These are phyloP conservation scores for Boletellus sp. DNA, from an alignment of 768 basidiomycete species.

Conservation along the genomic window DNA sequence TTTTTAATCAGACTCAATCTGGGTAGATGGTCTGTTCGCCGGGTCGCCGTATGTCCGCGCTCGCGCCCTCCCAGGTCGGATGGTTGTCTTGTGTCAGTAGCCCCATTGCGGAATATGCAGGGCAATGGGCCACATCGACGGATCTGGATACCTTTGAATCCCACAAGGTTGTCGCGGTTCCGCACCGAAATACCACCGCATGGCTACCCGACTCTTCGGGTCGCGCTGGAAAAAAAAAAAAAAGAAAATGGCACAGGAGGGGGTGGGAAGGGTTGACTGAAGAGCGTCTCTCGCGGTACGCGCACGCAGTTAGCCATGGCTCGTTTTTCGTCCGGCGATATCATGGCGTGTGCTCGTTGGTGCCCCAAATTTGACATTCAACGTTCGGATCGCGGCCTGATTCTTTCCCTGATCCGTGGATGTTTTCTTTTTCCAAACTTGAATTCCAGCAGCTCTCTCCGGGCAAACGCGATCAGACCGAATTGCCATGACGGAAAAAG, in stretches of 20 bases:
- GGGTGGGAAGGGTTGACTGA: too few species aligned
- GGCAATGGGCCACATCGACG: constrained; percentile 8
- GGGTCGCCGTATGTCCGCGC: constrained; percentile 3
- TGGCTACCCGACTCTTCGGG: background rate
- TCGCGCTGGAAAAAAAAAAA: constrained; percentile 1
- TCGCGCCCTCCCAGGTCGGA: background rate
- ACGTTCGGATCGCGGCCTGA: constrained; percentile 7
- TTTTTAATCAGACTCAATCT: constrained; percentile 20
- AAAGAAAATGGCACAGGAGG: background rate
- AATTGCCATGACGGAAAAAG: constrained; percentile 2
- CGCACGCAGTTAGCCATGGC: too few species aligned
- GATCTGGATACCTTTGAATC: constrained; percentile 12
- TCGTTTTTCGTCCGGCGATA: too few species aligned
- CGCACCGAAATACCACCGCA: constrained; percentile 2
- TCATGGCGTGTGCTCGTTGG: background rate
- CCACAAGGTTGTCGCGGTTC: constrained; percentile 13
- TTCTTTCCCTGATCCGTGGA: constrained; percentile 23
- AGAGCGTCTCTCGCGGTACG: too few species aligned
- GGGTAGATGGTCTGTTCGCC: constrained; percentile 12
- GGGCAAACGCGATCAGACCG: background rate
- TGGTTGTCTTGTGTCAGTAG: too few species aligned
- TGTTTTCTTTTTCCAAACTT: constrained; percentile 4
- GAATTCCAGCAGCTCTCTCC: constrained; percentile 16
- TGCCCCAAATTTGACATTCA: background rate
- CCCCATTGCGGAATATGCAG: constrained; percentile 1